phyloP scores from a whole-genome alignment of 2,329 filamentous ascomycete species.

The Talaromyces atroroseus region DNA sequence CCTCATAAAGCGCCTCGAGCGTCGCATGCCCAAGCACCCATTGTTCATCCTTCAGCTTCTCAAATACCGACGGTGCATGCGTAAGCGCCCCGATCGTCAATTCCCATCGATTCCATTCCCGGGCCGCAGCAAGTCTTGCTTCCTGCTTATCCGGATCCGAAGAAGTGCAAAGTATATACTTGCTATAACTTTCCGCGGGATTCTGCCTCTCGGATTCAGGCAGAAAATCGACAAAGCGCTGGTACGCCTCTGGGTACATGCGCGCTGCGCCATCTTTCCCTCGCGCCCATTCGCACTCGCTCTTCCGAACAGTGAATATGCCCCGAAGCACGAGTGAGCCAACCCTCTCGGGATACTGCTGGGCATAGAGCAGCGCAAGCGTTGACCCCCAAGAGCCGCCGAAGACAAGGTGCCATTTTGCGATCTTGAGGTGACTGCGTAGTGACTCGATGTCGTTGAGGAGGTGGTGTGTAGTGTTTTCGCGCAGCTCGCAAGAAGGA shows the following conservation, averaged over 20 bases:
- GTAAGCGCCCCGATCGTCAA: conserved; percentile 26
- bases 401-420: conserved; percentile 43
- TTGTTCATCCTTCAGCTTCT: conserved; percentile 26
- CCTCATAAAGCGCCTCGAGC: conserved; percentile 42
- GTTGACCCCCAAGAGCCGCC: conserved; percentile 48
- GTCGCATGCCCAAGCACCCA: conserved; percentile 35
- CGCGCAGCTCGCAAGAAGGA: conserved; percentile 34
- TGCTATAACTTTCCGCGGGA: not conserved
- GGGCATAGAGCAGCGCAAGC: conserved; percentile 41
- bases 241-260: not conserved
- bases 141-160: conserved; percentile 9
- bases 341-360: conserved; percentile 37
- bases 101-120: conserved; percentile 34
- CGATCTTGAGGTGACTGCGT: conserved; percentile 36
- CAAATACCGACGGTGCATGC: conserved; percentile 16
- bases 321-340: conserved; percentile 39
- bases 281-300: not conserved
- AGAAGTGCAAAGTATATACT: conserved; percentile 16
- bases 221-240: not conserved
- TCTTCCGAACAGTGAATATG: conserved; percentile 28
- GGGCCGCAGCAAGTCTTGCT: conserved; percentile 29
- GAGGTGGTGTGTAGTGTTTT: conserved; percentile 44
- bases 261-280: not conserved
- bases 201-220: not conserved
- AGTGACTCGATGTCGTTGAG: conserved; percentile 44